These are phyloP conservation scores for Hyphodiscus sp. DNA, from an alignment of 2,329 filamentous ascomycete species.

Conservation along the genomic window DNA sequence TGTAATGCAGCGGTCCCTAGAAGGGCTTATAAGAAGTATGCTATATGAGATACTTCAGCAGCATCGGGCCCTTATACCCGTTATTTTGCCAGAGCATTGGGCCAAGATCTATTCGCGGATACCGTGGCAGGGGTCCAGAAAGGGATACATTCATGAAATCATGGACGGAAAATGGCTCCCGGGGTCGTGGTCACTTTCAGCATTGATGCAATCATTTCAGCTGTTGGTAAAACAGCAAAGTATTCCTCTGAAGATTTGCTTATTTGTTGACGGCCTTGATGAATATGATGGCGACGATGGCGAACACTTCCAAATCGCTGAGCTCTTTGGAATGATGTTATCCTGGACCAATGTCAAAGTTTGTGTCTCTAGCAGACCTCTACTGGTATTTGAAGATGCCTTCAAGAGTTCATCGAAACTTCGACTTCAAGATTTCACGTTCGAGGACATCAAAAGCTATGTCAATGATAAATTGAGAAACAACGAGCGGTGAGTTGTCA, in stretches of 20 bases:
- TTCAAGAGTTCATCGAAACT: neutral
- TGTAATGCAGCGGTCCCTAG: neutral
- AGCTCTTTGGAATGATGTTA: neutral
- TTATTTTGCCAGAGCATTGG: neutral
- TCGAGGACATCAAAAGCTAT: neutral
- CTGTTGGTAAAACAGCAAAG: neutral
- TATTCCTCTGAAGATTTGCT: neutral
- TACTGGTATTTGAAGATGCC: neutral
- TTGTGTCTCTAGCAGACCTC: neutral
- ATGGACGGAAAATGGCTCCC: too few species aligned
- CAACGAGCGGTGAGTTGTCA: too few species aligned
- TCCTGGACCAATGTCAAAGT: neutral
- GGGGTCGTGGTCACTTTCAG: too few species aligned
- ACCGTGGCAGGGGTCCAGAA: too few species aligned
- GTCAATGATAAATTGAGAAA: neutral
- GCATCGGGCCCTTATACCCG: neutral
- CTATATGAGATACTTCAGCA: neutral
- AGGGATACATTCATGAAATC: too few species aligned
- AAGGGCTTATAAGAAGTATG: neutral
- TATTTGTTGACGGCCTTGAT: neutral
- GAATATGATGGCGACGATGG: neutral
- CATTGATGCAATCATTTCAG: neutral
- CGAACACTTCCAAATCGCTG: neutral
- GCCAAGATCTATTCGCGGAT: too few species aligned
- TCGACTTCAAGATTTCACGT: neutral